Percentiles rank a stretch among this genome's conserved stretches.
These are phyloP conservation scores for Geotrichum candidum DNA, from an alignment of 1,139 yeast species.

Conservation along the genomic window DNA sequence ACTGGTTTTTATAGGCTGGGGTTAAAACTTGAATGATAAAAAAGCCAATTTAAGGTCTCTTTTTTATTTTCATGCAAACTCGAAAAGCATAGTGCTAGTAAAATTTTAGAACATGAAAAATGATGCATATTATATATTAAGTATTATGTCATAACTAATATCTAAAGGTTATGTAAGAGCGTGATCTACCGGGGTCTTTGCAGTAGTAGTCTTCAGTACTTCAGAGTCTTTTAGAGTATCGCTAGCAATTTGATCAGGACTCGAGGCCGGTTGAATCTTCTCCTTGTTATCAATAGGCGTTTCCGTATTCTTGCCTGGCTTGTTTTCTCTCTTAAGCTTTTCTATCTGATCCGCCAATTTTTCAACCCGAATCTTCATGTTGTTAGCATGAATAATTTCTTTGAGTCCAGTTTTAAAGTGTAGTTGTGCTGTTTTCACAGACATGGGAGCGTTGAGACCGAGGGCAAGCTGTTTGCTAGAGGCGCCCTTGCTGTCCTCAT, in stretches of 20 bases:
- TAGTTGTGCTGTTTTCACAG: conserved; percentile 9
- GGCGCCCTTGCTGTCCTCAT: not conserved
- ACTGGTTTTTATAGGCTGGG: no score
- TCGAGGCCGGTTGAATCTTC: not conserved
- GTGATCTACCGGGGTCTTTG: not conserved
- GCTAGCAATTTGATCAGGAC: not conserved
- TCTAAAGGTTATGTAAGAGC: not conserved
- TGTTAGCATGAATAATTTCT: conserved; percentile 2
- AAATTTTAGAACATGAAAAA: not conserved
- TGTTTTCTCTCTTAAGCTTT: not conserved
- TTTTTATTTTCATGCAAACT: no score
- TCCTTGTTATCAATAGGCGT: not conserved
- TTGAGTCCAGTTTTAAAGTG: conserved; percentile 7
- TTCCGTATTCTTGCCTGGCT: not conserved
- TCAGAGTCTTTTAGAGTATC: not conserved
- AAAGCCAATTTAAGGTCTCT: no score
- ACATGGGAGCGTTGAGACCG: conserved; percentile 7
- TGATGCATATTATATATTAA: not conserved
- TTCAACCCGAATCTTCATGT: not conserved
- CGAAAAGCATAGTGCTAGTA: not conserved
- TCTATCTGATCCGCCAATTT: conserved; percentile 3
- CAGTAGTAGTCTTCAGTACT: not conserved
- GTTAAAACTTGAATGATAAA: no score
- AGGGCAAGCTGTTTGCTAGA: not conserved
- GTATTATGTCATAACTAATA: not conserved